Evolutionary conservation across 1,284 basidiomycete species (phyloP).

Genomic region (Cryptococcus sp.): DNA sequence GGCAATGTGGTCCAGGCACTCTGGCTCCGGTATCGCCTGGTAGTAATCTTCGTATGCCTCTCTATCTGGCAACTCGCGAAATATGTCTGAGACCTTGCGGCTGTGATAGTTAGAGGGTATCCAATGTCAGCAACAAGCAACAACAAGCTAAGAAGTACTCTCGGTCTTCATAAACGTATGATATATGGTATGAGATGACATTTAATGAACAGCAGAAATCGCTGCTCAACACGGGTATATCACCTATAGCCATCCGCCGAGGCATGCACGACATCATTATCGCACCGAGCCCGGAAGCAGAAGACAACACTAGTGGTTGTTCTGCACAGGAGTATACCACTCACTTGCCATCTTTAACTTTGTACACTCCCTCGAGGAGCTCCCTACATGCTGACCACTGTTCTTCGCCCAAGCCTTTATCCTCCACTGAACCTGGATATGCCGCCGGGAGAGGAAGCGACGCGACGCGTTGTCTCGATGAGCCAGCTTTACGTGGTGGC

Average conservation of each 20-base stretch:
- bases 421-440: slow-evolving; percentile 37
- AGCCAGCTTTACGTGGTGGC: slow-evolving; percentile 28
- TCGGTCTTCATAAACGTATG: no score
- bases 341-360: slow-evolving; percentile 43
- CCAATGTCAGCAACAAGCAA: neutral
- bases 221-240: no score
- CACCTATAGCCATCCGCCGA: no score
- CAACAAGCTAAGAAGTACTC: no score
- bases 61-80: slow-evolving; percentile 44
- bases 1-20: slow-evolving; percentile 47
- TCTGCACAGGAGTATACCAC: slow-evolving; percentile 9
- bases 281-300: no score
- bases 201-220: no score
- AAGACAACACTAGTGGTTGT: neutral
- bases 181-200: no score
- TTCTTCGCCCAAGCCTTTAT: slow-evolving; percentile 31
- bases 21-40: slow-evolving; percentile 48
- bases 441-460: slow-evolving; percentile 20
- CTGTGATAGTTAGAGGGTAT: slow-evolving; percentile 17
- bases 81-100: slow-evolving; percentile 40
- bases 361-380: slow-evolving; percentile 44
- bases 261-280: no score
- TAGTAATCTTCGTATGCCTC: slow-evolving; percentile 48
- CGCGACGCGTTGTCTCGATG: slow-evolving; percentile 18
- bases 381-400: slow-evolving; percentile 45